These are phyloP conservation scores for Endocalyx cinctus DNA, from an alignment of 2,329 filamentous ascomycete genomes.

Conservation along the genomic window DNA sequence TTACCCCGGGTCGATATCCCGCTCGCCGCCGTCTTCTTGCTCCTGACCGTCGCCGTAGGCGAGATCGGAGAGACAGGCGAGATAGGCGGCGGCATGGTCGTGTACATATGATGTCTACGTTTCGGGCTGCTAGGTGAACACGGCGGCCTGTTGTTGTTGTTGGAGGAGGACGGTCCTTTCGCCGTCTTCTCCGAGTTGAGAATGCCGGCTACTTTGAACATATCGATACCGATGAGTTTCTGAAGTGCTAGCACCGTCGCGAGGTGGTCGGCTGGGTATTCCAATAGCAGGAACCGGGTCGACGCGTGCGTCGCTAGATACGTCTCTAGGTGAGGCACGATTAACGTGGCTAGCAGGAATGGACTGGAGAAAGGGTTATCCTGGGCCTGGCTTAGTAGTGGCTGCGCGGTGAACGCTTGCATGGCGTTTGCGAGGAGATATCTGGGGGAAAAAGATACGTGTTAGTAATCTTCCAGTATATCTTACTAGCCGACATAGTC, in stretches of 20 bases:
- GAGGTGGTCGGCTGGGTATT: slow-evolving; percentile 54
- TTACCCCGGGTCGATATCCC: no score
- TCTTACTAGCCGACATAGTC: no score
- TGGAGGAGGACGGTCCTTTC: no score
- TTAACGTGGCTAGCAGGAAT: slow-evolving; percentile 50
- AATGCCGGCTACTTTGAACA: slow-evolving; percentile 57
- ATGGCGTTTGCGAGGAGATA: slow-evolving; percentile 58
- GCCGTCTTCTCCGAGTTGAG: slow-evolving; percentile 33
- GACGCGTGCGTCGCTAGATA: slow-evolving; percentile 50
- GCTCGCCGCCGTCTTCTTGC: no score
- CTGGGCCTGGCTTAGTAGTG: slow-evolving; percentile 43
- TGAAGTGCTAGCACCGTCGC: slow-evolving; percentile 54
- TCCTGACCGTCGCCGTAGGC: no score
- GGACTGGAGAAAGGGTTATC: slow-evolving; percentile 53
- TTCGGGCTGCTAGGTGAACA: no score
- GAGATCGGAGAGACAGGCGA: background rate
- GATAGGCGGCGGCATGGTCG: no score
- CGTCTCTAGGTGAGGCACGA: slow-evolving; percentile 57
- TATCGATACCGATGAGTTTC: slow-evolving; percentile 48
- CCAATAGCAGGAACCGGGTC: slow-evolving; percentile 53
- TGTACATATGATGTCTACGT: no score
- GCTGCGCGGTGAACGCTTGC: slow-evolving; percentile 52
- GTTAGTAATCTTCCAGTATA: background rate
- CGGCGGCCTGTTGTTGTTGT: no score
- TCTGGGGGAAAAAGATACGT: slow-evolving; percentile 32